Conservation (phyloP, 257 asterid genomes). For the Ophiorrhiza pumila region DNA sequence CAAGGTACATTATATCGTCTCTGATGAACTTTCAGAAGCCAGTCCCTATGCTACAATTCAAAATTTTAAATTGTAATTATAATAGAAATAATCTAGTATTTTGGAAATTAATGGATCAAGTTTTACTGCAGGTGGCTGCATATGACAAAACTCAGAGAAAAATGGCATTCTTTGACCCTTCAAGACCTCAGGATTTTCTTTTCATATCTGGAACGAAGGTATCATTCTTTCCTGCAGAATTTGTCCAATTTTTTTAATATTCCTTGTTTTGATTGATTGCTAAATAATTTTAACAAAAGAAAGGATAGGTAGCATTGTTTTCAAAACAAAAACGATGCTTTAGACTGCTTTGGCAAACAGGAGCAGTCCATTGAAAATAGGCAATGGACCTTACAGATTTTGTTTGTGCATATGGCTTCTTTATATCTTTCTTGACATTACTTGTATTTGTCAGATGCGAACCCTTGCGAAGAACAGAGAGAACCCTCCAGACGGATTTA, state of each 20-base stretch:
- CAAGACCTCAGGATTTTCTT: constrained; percentile 80
- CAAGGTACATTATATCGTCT: constrained; percentile 41
- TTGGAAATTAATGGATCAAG: background rate
- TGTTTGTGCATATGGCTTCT: background rate
- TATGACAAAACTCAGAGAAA: constrained; percentile 74
- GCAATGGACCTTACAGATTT: background rate
- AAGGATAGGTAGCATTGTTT: background rate
- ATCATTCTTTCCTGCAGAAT: background rate
- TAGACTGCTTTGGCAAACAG: background rate
- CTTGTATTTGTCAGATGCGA: constrained; percentile 58
- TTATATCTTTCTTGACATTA: background rate
- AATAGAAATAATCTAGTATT: background rate
- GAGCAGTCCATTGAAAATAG: background rate
- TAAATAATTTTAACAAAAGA: background rate
- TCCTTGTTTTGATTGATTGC: background rate
- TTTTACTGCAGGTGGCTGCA: constrained; percentile 73
- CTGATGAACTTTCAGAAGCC: background rate
- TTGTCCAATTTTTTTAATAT: background rate
- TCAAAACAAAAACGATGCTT: background rate
- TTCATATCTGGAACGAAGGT: constrained; percentile 99
- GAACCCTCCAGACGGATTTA: constrained; percentile 89
- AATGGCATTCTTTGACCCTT: constrained; percentile 98
- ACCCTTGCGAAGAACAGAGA: constrained; percentile 78
- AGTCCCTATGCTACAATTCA: background rate
- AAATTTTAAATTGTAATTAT: background rate